Percentiles rank a stretch among this genome's conserved stretches.
phyloP scores from a whole-genome alignment of 1,284 basidiomycete species.

The Taiwanofungus camphoratus region DNA sequence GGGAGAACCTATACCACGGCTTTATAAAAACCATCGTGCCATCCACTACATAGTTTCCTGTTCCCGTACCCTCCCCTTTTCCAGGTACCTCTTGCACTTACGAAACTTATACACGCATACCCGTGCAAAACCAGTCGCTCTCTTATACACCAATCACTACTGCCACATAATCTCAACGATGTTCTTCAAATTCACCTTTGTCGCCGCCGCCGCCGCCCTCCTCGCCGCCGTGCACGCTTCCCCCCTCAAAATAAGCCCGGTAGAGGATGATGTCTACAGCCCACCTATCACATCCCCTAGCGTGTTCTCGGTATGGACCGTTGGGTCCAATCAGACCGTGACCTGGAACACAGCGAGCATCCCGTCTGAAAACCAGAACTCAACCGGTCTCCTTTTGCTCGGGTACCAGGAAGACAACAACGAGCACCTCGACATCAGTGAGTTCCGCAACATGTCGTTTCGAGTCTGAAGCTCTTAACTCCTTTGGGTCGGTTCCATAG shows the following conservation, averaged over 20 bases:
- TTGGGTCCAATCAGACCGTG: constrained; percentile 15
- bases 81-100: too few species aligned
- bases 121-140: too few species aligned
- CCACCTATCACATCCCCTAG: constrained; percentile 40
- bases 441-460: constrained; percentile 15
- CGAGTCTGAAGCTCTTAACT: too few species aligned
- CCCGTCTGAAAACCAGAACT: constrained; percentile 24
- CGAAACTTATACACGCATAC: too few species aligned
- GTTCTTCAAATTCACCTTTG: constrained; percentile 19
- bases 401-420: constrained; percentile 27
- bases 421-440: constrained; percentile 39
- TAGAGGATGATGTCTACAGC: constrained; percentile 32
- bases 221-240: constrained; percentile 23
- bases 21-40: not conserved
- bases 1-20: not conserved
- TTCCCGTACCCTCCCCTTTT: too few species aligned
- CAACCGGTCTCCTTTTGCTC: constrained; percentile 32
- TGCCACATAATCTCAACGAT: constrained; percentile 12
- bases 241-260: constrained; percentile 16
- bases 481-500: too few species aligned
- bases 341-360: constrained; percentile 27
- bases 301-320: constrained; percentile 12
- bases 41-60: too few species aligned
- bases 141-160: too few species aligned
- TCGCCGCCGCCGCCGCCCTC: constrained; percentile 20